These are phyloP conservation scores for Leccinellum albellum DNA, from an alignment of 768 basidiomycete genomes.

Conservation along the genomic window DNA sequence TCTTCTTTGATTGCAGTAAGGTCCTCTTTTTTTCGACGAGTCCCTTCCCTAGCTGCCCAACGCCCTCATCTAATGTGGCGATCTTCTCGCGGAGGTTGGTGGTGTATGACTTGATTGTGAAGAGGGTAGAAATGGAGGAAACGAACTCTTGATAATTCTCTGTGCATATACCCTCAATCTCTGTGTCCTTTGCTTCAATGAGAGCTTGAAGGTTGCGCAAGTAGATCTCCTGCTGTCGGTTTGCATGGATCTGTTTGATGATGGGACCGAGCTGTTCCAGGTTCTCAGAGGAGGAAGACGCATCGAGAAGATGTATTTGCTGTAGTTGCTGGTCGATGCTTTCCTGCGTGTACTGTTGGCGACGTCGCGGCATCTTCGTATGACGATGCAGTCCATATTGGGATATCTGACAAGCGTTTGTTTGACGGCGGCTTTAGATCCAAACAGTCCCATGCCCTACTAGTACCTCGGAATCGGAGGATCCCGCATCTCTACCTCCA, in stretches of 20 bases:
- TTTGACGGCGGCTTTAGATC: conserved; percentile 35
- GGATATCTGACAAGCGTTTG: conserved; percentile 21
- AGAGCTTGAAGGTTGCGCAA: conserved; percentile 82
- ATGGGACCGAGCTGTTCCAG: conserved; percentile 93
- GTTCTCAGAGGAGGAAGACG: conserved; percentile 87
- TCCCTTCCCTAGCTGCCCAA: conserved; percentile 81
- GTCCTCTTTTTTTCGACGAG: conserved; percentile 93
- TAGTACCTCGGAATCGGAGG: not conserved
- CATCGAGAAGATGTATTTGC: conserved; percentile 85
- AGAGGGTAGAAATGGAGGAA: conserved; percentile 91
- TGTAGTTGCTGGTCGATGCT: conserved; percentile 87
- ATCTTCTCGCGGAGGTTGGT: conserved; percentile 91
- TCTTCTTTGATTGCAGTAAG: conserved; percentile 85
- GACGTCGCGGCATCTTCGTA: conserved; percentile 63
- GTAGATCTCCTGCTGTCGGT: conserved; percentile 84
- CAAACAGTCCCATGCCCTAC: conserved; percentile 29
- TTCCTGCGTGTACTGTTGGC: conserved; percentile 73
- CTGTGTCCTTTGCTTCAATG: conserved; percentile 89
- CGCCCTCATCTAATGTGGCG: conserved; percentile 79
- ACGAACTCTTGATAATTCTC: conserved; percentile 99
- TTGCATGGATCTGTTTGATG: conserved; percentile 89
- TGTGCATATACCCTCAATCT: conserved; percentile 94
- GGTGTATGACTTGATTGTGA: conserved; percentile 94
- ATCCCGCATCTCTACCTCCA: not conserved
- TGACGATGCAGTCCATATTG: conserved; percentile 8